Evolutionary conservation across 495 filamentous ascomycete genomes (phyloP), one percentile per base, ranked within the genome.

Genomic region (Thozetella sp.): DNA sequence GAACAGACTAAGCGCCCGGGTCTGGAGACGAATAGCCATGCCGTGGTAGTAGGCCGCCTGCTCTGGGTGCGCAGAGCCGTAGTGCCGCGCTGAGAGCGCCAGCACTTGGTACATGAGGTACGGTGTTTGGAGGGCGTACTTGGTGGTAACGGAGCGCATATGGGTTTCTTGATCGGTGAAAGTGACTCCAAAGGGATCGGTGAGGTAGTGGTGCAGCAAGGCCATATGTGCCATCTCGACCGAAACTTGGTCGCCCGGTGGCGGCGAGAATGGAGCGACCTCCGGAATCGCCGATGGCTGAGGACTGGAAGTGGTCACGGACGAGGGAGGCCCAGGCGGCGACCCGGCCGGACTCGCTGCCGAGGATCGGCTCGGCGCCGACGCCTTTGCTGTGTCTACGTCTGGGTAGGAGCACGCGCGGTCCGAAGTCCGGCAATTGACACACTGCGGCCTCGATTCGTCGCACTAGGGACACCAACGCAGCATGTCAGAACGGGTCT

Each of bases 21-120:
- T 81, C 46, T 83, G 80, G 1, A 84, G 71, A 26, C 78, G 71
- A n/a, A 79, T 73, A 9, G 81, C 78, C 9, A 76, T 67, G 43
- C 75, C 63, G 48, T 68, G 73, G 59, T 82, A 84, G 24, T 69
- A 72, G 11, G 55, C 59, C 4, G 62, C 55, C 1, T 65, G 64
- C 0, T 67, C 55, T 4, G 76, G 78, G 1, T 60, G 65, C 13
- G 65, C 15, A 3, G 70, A 56, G 56, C 74, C 71, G 12, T 81
- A 61, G 43, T 84, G 81, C 13, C 80, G 67, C 2, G 80, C 77
- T 0, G 77, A 69, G 22, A 83, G 56, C 11, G 78, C 78, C 1
- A 83, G 67, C 6, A 79, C 26, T 53, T 82, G 71, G 45, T 80
- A 74, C 73, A 82, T 75, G 0, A 83, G 66, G 52, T 67, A 76